A percentile compares a stretch with the other conserved stretches of the same genome.
phyloP scores from a whole-genome alignment of 108 stramenopile genomes.

The Epipyxis sp. region DNA sequence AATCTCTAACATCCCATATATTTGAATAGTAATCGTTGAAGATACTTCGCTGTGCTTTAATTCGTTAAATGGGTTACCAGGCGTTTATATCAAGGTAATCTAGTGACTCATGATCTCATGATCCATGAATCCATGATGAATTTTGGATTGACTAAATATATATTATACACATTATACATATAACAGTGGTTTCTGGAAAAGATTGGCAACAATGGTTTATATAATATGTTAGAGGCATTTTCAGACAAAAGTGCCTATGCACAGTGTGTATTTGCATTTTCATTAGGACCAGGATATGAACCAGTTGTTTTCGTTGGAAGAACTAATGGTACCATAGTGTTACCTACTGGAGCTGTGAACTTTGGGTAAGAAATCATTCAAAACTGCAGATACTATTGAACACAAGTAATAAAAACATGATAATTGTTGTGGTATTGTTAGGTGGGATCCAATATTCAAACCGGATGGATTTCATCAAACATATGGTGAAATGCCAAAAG shows the following conservation, averaged over 20 bases:
- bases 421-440: not conserved
- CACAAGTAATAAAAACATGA: too few relatives aligned
- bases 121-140: not conserved
- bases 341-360: not conserved
- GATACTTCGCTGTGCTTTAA: constrained; percentile 35
- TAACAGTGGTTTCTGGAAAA: not conserved
- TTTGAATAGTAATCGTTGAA: constrained; percentile 34
- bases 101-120: not conserved
- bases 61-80: constrained; percentile 31
- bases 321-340: not conserved
- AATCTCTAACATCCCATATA: too few relatives aligned
- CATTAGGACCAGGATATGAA: not conserved
- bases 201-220: not conserved
- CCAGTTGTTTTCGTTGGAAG: not conserved
- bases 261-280: not conserved
- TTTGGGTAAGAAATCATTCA: too few relatives aligned
- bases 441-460: constrained; percentile 31
- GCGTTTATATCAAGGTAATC: not conserved
- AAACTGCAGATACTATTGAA: too few relatives aligned
- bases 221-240: not conserved
- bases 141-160: not conserved
- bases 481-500: constrained; percentile 27
- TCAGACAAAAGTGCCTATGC: not conserved
- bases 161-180: too few relatives aligned
- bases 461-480: constrained; percentile 9